Evolutionary conservation across 176 grass and related monocot genomes (phyloP), one percentile per base, ranked within the genome.

Genomic region (Oropetium thomaeum): DNA sequence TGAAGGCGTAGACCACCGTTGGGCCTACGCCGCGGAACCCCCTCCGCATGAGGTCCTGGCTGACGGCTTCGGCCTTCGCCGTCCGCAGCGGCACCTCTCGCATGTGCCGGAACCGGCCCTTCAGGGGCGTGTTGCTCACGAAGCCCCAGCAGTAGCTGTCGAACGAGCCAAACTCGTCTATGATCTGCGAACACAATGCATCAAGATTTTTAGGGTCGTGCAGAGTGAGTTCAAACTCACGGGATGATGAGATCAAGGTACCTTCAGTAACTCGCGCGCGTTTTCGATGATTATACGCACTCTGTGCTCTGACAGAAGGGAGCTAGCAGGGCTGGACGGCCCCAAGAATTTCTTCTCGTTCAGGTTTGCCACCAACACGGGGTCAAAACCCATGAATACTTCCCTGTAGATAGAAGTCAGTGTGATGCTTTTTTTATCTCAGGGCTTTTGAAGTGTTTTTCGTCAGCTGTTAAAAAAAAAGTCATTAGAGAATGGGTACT

Each of bases 1-100:
- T 99, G 92, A 99, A 99, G 49, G 92, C 84, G 52, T 99, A 99
- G 35, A 99, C 26, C 42, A 99, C 92, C 54, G 96, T 96, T 14
- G 92, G 96, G 2, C 96, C 85, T 41, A 92, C 96, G 61, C 96
- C 88, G n/a, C 88, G 83, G 70, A 99, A 75, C 8, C 96, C 92
- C 70, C 96, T 67, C 9, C 74, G 79, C 73, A 92, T 75, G 54
- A 99, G 72, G 37, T 99, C 96, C 83, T 99, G 90, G 82, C 96
- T 96, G 55, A 99, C 84, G 17, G 73, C 65, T 57, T 99, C 96
- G 17, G 96, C 92, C 67, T 96, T 99, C 33, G 92, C 75, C 38
- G 87, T 92, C 77, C 91, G 86, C 76, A 87, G 55, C 7, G 96
- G 96, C 67, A 99, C 96, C 80, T 99, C 92, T 19, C 96, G 82